phyloP scores from a whole-genome alignment of 2,329 filamentous ascomycete species.

The Xylariaceae sp. region DNA sequence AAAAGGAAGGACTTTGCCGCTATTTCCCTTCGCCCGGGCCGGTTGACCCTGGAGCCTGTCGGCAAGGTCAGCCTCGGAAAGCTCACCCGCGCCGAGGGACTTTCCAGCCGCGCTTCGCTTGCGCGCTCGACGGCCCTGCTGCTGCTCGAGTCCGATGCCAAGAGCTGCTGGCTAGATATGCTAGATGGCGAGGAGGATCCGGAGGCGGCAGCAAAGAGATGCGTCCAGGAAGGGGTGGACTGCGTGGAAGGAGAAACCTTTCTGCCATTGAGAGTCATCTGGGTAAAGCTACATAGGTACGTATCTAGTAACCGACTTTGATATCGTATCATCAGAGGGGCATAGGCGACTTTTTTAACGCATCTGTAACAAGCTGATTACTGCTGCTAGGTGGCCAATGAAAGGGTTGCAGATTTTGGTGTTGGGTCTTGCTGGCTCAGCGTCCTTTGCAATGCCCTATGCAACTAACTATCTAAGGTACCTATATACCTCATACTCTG shows the following conservation, averaged over 20 bases:
- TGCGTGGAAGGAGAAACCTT: conserved; percentile 59
- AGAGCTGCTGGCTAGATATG: conserved; percentile 58
- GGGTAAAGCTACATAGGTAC: no score
- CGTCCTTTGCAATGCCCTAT: no score
- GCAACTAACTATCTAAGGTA: no score
- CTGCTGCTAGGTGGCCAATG: no score
- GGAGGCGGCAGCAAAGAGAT: conserved; percentile 50
- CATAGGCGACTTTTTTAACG: no score
- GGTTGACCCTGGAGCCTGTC: conserved; percentile 52
- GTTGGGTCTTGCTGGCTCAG: no score
- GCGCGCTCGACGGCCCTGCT: conserved; percentile 59
- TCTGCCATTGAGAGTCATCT: no score
- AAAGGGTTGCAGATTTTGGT: no score
- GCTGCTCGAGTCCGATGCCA: conserved; percentile 54
- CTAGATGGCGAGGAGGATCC: conserved; percentile 56
- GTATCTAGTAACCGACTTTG: no score
- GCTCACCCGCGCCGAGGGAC: conserved; percentile 46
- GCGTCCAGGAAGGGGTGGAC: conserved; percentile 53
- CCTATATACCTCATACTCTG: no score
- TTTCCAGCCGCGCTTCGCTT: conserved; percentile 61
- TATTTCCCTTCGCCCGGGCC: conserved; percentile 57
- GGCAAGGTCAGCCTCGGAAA: conserved; percentile 52
- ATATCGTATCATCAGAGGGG: no score
- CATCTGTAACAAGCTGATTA: no score
- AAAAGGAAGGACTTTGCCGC: conserved; percentile 47